Evolutionary conservation across 306 rosid species (phyloP), one percentile per base, ranked within the genome.

Genomic region (Vicia sativa): DNA sequence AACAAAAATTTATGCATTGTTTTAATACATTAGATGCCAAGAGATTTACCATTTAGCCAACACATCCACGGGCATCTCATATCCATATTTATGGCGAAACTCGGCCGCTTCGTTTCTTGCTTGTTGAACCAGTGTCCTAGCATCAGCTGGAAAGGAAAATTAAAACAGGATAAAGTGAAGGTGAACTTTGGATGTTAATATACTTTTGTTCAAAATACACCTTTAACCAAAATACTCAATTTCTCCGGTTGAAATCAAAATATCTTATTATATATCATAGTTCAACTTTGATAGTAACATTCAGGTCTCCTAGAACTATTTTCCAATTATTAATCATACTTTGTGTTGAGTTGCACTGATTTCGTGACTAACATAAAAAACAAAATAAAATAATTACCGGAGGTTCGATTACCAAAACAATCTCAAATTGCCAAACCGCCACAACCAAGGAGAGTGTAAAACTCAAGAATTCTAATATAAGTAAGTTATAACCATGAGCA

Each of bases 51-150:
- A 95, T 86, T 77, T 88, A 58, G 99, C 53, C 82, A 95, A 82
- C 25, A 88, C 95, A 60, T 95, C 96, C 19, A 85, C 92, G 1
- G 99, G 97, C 96, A 95, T 91, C 85, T 91, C 99, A 35, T 91
- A 95, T 52, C 97, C 99, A 75, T 85, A 85, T 76, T 71, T 87
- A 82, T 87, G 87, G 56, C 96, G 97, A 86, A 88, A 95, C 81
- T 95, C 97, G 25, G 99, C 99, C 12, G 97, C 99, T 85, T 95
- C 97, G 71, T 91, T 90, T 78, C 99, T 91, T 62, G 99, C 99
- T 82, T 95, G 97, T 53, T 86, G 93, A 61, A 95, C 99, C 63
- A 95, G 79, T 74, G 97, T 88, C 78, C 95, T 91, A 18, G 99
- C 97, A 84, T 95, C 96, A 81, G 99, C 99, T 91, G 91, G 71